Percentiles rank a stretch among this genome's conserved stretches.
These are phyloP conservation scores for Boletellus sp. DNA, from an alignment of 768 basidiomycete genomes.

Conservation along the genomic window DNA sequence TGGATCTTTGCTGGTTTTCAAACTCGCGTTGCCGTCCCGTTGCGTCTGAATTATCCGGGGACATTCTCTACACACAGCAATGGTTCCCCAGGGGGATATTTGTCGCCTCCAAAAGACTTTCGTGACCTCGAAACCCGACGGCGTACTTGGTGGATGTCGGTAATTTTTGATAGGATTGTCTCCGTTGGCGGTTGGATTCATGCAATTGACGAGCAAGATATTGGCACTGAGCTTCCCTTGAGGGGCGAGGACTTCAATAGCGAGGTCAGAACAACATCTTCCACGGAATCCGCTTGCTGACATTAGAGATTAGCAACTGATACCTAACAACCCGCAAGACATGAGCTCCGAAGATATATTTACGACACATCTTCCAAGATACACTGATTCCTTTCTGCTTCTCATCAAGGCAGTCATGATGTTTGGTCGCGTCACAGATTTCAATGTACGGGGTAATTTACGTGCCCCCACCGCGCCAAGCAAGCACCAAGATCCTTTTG, in stretches of 20 bases:
- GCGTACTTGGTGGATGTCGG: slow-evolving; percentile 90
- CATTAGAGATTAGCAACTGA: slow-evolving; percentile 40
- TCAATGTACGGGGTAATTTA: slow-evolving; percentile 71
- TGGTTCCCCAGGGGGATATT: slow-evolving; percentile 71
- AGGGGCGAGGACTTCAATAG: slow-evolving; percentile 72
- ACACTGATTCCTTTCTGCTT: slow-evolving; percentile 78
- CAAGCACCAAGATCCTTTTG: slow-evolving; percentile 72
- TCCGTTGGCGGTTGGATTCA: slow-evolving; percentile 86
- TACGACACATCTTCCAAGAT: slow-evolving; percentile 65
- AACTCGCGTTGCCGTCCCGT: slow-evolving; percentile 74
- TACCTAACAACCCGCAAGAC: slow-evolving; percentile 76
- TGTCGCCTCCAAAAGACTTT: slow-evolving; percentile 73
- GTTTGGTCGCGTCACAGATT: slow-evolving; percentile 83
- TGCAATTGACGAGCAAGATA: slow-evolving; percentile 76
- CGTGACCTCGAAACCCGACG: slow-evolving; percentile 75
- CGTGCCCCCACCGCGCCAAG: slow-evolving; percentile 62
- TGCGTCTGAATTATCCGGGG: slow-evolving; percentile 82
- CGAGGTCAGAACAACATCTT: slow-evolving; percentile 45
- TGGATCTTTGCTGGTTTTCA: slow-evolving; percentile 90
- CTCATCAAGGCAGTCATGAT: slow-evolving; percentile 82
- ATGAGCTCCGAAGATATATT: slow-evolving; percentile 62
- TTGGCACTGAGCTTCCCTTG: slow-evolving; percentile 81
- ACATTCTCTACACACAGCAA: slow-evolving; percentile 69
- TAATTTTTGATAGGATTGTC: slow-evolving; percentile 79
- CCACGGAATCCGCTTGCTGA: slow-evolving; percentile 12